phyloP scores from a whole-genome alignment of 116 monocot species.

The Posidonia oceanica region DNA sequence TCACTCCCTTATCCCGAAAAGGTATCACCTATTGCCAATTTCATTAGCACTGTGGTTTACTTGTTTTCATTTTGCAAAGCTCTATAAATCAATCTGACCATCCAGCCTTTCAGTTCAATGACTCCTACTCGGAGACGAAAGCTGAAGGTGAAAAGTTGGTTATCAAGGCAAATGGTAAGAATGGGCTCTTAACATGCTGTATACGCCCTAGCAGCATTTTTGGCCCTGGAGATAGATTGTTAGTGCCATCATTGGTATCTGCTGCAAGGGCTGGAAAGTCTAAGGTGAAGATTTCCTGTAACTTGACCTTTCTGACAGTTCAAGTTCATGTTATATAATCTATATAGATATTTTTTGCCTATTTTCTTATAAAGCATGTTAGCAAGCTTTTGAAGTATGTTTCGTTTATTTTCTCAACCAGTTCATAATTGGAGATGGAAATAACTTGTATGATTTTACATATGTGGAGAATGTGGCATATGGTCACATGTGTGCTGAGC shows the following conservation, averaged over 20 bases:
- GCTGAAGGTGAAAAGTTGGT: slow-evolving; percentile 87
- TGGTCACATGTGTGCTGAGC: slow-evolving; percentile 93
- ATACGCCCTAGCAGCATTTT: slow-evolving; percentile 99
- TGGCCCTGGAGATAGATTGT: slow-evolving; percentile 86
- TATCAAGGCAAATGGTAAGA: slow-evolving; percentile 73
- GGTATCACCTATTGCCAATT: slow-evolving; percentile 22
- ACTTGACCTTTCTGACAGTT: neutral
- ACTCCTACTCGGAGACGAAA: slow-evolving; percentile 97
- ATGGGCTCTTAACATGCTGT: slow-evolving; percentile 88
- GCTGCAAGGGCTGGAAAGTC: slow-evolving; percentile 91
- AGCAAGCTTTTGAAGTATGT: too few relatives aligned
- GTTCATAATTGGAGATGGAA: slow-evolving; percentile 91
- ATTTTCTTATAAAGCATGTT: neutral
- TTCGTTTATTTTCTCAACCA: slow-evolving; percentile 11
- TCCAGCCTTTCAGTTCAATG: slow-evolving; percentile 61
- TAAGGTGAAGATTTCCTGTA: slow-evolving; percentile 32
- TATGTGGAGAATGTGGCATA: slow-evolving; percentile 99
- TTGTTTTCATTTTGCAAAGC: neutral
- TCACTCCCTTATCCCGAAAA: slow-evolving; percentile 68
- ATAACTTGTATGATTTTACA: slow-evolving; percentile 92
- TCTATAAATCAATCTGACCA: too few relatives aligned
- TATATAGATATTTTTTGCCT: neutral
- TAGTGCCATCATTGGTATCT: slow-evolving; percentile 78
- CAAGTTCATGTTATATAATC: neutral
- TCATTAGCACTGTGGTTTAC: neutral